Evolutionary conservation across 306 rosid genomes (phyloP), one percentile per base, ranked within the genome.

Genomic region (Spatholobus suberectus): DNA sequence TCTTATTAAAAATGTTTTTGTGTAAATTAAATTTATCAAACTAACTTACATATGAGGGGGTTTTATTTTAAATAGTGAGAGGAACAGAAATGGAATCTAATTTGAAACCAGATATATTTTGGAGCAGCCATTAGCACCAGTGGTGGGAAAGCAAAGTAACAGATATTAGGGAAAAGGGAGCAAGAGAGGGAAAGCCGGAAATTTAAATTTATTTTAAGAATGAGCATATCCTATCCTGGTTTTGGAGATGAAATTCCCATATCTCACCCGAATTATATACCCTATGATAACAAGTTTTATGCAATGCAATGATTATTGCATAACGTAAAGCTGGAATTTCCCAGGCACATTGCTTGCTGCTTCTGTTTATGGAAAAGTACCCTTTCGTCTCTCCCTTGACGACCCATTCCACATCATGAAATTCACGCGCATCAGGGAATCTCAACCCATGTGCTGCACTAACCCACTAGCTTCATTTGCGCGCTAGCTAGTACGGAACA

Each of bases 321-420:
- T 71, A 73, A 84, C 82, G 51, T 67, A 79, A 52, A 77, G 82
- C 81, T 81, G 44, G 29, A 76, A 29, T 76, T 41, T 61, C 65
- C 54, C 68, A 40, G 59, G 61, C 67, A 37, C 35, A 27, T 4
- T 54, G 76, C 58, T 27, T 54, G 17, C 43, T 27, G 59, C 70
- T 37, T 75, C n/a, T 27, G 2, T 17, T 29, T 32, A 35, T 34
- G 67, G 12, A 14, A 84, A 73, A 79, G 81, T 66, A 34, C 47
- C 69, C 21, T 78, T 13, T 58, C 75, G 40, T 57, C 49, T 26
- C 21, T 75, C 40, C 27, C 49, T 40, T 44, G 5, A 21, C 79
- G 40, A 75, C 70, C 70, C 70, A 51, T 10, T 13, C n/a, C 71
- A 29, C 70, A 35, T 63, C 73, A 69, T 67, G 74, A 80, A 51